phyloP scores from a whole-genome alignment of 2,329 filamentous ascomycete genomes.

The Microdochium nivale region DNA sequence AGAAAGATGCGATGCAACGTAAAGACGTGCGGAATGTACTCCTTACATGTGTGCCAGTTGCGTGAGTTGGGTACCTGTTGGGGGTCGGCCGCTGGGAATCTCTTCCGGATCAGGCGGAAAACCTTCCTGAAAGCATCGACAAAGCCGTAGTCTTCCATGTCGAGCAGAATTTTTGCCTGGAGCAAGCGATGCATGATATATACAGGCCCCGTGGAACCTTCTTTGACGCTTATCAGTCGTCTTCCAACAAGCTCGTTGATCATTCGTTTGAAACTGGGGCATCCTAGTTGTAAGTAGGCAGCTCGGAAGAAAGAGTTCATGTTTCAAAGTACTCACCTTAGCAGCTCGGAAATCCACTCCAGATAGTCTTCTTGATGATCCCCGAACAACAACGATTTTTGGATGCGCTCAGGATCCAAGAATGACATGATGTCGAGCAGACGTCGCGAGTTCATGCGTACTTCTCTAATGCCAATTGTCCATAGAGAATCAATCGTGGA shows the following conservation, averaged over 20 bases:
- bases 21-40: slow-evolving; percentile 9
- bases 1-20: slow-evolving; percentile 4
- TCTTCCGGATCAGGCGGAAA: slow-evolving; percentile 6
- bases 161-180: slow-evolving; percentile 9
- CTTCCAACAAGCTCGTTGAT: slow-evolving; percentile 6
- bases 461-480: slow-evolving; percentile 12
- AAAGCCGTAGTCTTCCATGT: slow-evolving; percentile 9
- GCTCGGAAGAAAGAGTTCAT: not conserved
- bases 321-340: slow-evolving; percentile 1
- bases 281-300: not conserved
- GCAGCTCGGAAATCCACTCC: slow-evolving; percentile 6
- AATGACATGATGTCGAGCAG: slow-evolving; percentile 13
- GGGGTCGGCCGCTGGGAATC: slow-evolving; percentile 3
- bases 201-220: slow-evolving; percentile 2
- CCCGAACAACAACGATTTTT: slow-evolving; percentile 9
- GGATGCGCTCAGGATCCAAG: slow-evolving; percentile 11
- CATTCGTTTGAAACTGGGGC: slow-evolving; percentile 10
- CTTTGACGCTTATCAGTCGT: slow-evolving; percentile 8
- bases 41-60: slow-evolving; percentile 4
- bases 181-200: slow-evolving; percentile 11
- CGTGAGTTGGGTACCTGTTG: slow-evolving; percentile 4
- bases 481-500: slow-evolving; percentile 7
- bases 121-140: slow-evolving; percentile 8
- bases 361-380: slow-evolving; percentile 9
- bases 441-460: slow-evolving; percentile 5